A percentile compares a stretch with the other conserved stretches of the same genome.
phyloP scores from a whole-genome alignment of 148 eudicot genomes.

The Nepenthes mirabilis region DNA sequence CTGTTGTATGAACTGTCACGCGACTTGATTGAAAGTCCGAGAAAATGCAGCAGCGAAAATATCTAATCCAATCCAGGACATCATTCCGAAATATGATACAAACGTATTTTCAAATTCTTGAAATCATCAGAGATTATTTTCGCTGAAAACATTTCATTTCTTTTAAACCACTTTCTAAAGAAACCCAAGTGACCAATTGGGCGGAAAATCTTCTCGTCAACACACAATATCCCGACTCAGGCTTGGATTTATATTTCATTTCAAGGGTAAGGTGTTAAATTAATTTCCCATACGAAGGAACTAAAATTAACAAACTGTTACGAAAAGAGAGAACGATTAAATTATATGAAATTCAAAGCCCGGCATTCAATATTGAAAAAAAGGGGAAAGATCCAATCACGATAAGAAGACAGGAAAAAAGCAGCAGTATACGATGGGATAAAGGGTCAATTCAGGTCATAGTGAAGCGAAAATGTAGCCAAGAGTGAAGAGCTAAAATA shows the following conservation, averaged over 20 bases:
- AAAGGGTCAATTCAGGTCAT: not conserved
- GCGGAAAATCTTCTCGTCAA: not conserved
- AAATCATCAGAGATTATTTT: too few species aligned
- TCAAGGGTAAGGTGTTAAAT: slow-evolving; percentile 3
- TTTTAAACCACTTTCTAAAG: not conserved
- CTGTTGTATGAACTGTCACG: too few species aligned
- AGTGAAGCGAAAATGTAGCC: not conserved
- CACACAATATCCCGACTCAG: not conserved
- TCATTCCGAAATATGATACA: too few species aligned
- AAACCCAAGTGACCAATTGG: not conserved
- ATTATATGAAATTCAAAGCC: too few species aligned
- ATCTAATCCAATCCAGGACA: too few species aligned
- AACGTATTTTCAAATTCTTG: too few species aligned
- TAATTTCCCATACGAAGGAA: too few species aligned
- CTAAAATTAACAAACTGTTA: not conserved
- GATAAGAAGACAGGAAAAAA: not conserved
- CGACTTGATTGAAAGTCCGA: too few species aligned
- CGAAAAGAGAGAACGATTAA: not conserved
- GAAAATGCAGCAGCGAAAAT: too few species aligned
- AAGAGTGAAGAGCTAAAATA: not conserved
- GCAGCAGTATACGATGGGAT: not conserved
- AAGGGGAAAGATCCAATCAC: too few species aligned
- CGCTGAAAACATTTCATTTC: too few species aligned
- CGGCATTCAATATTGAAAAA: too few species aligned
- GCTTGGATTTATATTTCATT: not conserved